Percentiles rank a stretch among this genome's conserved stretches.
Conservation (phyloP, 2,329 filamentous ascomycete species). For the Ophidiomyces ophidiicola region DNA sequence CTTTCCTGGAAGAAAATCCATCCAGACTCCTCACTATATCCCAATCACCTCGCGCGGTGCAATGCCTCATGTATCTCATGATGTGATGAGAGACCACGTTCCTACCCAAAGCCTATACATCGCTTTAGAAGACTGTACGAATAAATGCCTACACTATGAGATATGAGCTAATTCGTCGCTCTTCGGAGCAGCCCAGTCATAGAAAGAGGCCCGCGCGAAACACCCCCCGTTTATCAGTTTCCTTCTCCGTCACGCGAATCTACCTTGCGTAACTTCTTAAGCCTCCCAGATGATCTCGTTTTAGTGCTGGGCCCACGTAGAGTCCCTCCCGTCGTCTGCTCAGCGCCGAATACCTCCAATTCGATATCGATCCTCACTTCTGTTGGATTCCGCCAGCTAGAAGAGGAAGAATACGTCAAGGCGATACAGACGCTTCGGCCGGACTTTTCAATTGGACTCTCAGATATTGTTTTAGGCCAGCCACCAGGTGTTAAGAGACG, state of each 20-base stretch:
- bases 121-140: conserved; percentile 81
- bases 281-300: conserved; percentile 51
- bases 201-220: conserved; percentile 43
- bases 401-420: conserved; percentile 55
- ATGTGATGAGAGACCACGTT: conserved; percentile 58
- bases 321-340: conserved; percentile 60
- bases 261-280: conserved; percentile 64
- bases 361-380: conserved; percentile 71
- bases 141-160: not conserved
- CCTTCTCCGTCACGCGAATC: conserved; percentile 37
- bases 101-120: conserved; percentile 60
- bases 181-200: conserved; percentile 44
- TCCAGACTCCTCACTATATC: conserved; percentile 75
- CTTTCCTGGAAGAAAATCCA: conserved; percentile 49
- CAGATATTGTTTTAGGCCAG: conserved; percentile 55
- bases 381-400: conserved; percentile 65
- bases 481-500: conserved; percentile 58
- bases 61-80: conserved; percentile 79
- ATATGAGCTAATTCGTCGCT: conserved; percentile 22
- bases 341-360: conserved; percentile 55
- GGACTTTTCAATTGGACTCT: conserved; percentile 67
- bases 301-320: conserved; percentile 68
- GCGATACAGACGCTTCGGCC: conserved; percentile 55
- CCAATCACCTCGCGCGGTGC: conserved; percentile 69
- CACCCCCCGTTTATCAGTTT: conserved; percentile 42